Base-by-base conservation (phyloP, 805 yeast genomes). In the Clavispora santaluciae region DNA sequence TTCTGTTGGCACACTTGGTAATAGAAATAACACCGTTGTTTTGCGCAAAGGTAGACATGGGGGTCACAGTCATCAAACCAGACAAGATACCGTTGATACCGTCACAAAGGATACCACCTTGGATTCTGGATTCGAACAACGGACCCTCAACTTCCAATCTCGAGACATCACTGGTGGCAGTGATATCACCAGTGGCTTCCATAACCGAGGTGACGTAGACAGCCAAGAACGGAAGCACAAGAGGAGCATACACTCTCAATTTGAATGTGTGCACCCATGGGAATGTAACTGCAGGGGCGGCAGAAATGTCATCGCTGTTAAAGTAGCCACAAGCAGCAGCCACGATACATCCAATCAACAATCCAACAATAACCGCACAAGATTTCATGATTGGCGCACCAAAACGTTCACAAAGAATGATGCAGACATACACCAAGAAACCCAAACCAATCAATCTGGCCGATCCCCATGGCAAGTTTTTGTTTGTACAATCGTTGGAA, bases 311-410 rank as follows among this genome's bases (percentile, higher is more conserved):
- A 3, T 70, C 54, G 39, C 70, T 64, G 47, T 75, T 73, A 58
- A 88, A 89, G 67, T 89, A 89, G 22, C 90, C 90, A 60, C 85
- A 76, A 7, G 91, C 96, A 44, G 95, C 95, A 26, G 93, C 95
- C 36, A 89, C 93, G 46, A 89, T 85, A 69, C 96, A 88, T 23
- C 96, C 96, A 26, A 86, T 79, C 21, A 90, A 65, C 43, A 89
- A 69, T 26, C 96, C 96, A 29, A 82, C 66, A 51, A 89, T 85
- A 38, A 89, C 95, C 1, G 96, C 93, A 74, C 96, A 88, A 2
- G 95, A 85, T 58, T 85, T 87, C 93, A 89, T 85, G 55, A 89
- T 84, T 41, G 97, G 97, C 16, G 96, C 79, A 21, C 97, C 97
- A 75, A 84, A 89, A 59, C 79, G 79, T 62, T 90, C 96, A 55